Base-by-base conservation (phyloP, 192 early-diverging fungal genomes). In the Backusella tuberculispora region DNA sequence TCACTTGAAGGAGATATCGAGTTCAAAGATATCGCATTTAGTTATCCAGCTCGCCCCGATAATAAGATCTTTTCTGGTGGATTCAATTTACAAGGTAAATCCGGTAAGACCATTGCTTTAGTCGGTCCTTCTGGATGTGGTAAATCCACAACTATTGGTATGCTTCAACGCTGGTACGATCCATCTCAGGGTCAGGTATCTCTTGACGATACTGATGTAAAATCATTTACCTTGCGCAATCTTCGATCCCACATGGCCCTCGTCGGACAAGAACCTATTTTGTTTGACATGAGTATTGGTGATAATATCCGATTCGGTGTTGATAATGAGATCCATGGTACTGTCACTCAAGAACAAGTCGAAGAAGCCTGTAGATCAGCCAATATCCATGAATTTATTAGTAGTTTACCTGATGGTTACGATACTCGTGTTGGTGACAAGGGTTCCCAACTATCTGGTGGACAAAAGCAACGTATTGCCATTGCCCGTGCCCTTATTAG, bases 251-350 rank as follows among this genome's bases (percentile, higher is more conserved):
- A 88, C 71, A 81, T 96, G 85, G 92, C 94, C 14, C 82, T 98
- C n/a, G 97, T 98, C 14, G 91, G 92, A 26, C 97, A 98, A 79
- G 96, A 97, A 86, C 97, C 97, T 6, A 89, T 94, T 63, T 81
- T 98, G 64, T 97, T 97, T 78, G 94, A 96, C 82, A 83, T 94
- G 79, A 86, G 90, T 19, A 92, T 98, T 75, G 86, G 86, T 40
- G 95, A 97, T 17, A 98, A 98, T 87, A 97, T 98, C 72, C 83
- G 84, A 5, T 97, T 94, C 77, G 92, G 90, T 41, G 76, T 83
- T 0, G 84, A 86, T 14, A 77, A 76, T 8, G 81, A 80, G 6
- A 53, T 44, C 0, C 74, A 80, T 29, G 53, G 21, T 60, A 19
- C 21, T 26, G 78, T 76, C 1, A 80, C 91, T 2, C 80, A 87